Evolutionary conservation across 208 protist species (phyloP), one percentile per base, ranked within the genome.

Genomic region (Trypanosoma avium): DNA sequence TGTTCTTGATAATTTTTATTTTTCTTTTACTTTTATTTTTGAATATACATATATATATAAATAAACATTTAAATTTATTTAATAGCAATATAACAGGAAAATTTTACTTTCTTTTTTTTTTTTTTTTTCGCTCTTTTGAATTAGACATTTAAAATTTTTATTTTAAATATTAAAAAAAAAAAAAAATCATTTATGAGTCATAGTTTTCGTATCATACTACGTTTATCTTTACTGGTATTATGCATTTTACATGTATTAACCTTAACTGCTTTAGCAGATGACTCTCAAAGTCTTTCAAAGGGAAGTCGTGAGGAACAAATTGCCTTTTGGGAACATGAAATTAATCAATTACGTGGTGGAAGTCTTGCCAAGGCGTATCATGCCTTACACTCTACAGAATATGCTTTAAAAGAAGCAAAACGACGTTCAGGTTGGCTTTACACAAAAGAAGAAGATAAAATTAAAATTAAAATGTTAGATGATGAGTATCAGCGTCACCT

Each of bases 381-480:
- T 1, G 74, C 72, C 15, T 59, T 92, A 17, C 74, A 85, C 64
- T 24, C 63, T 33, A 67, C 81, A 4, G 63, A 84, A 42, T 50
- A 64, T 0, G 71, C 73, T 6, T 68, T 95, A 10, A 73, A 81
- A 15, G 49, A 67, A 29, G 88, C 85, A 3, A 80, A 77, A 8
- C 45, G 60, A 49, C 68, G 67, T n/a, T 45, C 80, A 38, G 82
- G 88, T 22, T 92, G 84, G 74, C 80, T 92, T 48, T 96, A 81
- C 64, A 85, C 82, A 5, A 75, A 57, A 0, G 32, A 56, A 7
- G 58, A 86, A 42, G 81, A 88, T 48, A 82, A 82, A 62, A 84
- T 79, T 10, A 80, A 69, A 4, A 90, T 96, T 24, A 73, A 79
- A n/a, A n/a, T 80, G 13, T 73, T 94, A 3, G 88, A 94, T 42